These are phyloP conservation scores for Lactarius hatsudake DNA, from an alignment of 768 basidiomycete species.

Conservation along the genomic window DNA sequence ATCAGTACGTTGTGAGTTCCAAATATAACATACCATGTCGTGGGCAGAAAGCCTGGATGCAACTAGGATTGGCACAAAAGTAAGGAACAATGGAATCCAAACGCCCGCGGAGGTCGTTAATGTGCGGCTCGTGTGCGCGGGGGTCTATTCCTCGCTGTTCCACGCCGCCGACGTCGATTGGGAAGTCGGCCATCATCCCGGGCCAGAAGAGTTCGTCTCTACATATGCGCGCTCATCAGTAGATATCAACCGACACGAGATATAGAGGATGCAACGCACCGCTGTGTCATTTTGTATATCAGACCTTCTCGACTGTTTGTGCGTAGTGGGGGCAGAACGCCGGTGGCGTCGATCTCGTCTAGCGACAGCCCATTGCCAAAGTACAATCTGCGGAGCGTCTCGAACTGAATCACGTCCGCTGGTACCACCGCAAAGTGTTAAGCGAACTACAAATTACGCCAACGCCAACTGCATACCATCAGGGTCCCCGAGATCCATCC, in stretches of 20 bases:
- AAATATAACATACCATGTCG: conserved; percentile 12
- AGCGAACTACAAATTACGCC: neutral
- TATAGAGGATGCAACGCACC: conserved; percentile 27
- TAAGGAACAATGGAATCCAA: conserved; percentile 28
- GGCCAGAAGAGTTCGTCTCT: conserved; percentile 20
- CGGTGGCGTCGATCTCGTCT: conserved; percentile 47
- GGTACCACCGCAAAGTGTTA: conserved; percentile 32
- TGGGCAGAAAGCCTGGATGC: conserved; percentile 13
- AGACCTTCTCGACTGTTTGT: neutral
- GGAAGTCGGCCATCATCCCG: conserved; percentile 5
- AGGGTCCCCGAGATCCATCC: conserved; percentile 45
- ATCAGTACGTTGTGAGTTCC: neutral
- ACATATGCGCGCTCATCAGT: neutral
- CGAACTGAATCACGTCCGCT: conserved; percentile 47
- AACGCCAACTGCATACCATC: conserved; percentile 39
- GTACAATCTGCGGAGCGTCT: conserved; percentile 46
- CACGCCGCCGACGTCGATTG: conserved; percentile 16
- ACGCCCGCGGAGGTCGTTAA: conserved; percentile 30
- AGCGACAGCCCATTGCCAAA: conserved; percentile 38
- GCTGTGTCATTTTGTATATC: conserved; percentile 30
- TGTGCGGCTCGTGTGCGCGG: conserved; percentile 24
- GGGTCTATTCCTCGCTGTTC: conserved; percentile 17
- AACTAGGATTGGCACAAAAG: conserved; percentile 30
- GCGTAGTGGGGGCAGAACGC: conserved; percentile 41
- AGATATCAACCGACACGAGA: conserved; percentile 27